These are phyloP conservation scores for Candolleomyces aberdarensis DNA, from an alignment of 768 basidiomycete genomes.

Conservation along the genomic window DNA sequence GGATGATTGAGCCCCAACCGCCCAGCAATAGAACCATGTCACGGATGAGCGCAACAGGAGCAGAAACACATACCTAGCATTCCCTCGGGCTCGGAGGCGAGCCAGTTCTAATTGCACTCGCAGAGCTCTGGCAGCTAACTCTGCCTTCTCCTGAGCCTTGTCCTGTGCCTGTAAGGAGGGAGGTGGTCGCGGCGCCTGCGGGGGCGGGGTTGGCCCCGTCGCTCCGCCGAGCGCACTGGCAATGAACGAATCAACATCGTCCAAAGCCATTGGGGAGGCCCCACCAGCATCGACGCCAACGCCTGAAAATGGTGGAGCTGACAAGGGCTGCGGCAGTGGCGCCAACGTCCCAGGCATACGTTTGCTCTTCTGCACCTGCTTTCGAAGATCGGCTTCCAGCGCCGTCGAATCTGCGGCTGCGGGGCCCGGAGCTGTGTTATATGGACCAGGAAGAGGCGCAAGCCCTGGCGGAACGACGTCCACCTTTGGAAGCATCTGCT, in stretches of 20 bases:
- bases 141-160: constrained; percentile 15
- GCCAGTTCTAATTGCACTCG: constrained; percentile 30
- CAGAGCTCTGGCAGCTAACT: constrained; percentile 46
- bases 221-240: neutral
- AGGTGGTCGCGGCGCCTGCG: neutral
- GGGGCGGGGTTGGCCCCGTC: neutral
- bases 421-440: neutral
- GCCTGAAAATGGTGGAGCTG: neutral
- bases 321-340: neutral
- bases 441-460: neutral
- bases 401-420: neutral
- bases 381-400: neutral
- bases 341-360: neutral
- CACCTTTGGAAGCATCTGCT: neutral
- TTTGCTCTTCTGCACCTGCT: neutral
- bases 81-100: too few species aligned
- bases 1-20: too few species aligned
- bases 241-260: neutral
- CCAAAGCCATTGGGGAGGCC: neutral
- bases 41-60: too few species aligned
- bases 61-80: too few species aligned
- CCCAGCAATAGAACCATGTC: too few species aligned
- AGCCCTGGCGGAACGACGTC: neutral
- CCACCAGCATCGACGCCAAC: neutral
- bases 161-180: constrained; percentile 3